Evolutionary conservation across 805 yeast species (phyloP).

Genomic region (Ogataea corticis): DNA sequence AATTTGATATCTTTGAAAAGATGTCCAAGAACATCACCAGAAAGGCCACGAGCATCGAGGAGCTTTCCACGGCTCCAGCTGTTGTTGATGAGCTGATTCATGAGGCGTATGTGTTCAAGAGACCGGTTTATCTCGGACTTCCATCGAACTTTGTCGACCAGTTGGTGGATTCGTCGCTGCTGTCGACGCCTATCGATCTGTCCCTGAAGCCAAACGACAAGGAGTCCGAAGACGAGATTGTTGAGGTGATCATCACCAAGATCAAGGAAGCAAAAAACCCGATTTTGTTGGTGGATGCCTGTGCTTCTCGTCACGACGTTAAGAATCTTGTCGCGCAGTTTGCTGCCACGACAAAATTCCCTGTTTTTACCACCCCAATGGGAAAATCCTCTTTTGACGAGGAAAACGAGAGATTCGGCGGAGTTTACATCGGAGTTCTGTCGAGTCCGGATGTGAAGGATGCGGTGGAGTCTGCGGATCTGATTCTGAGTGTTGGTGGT

Average conservation of each 20-base stretch:
- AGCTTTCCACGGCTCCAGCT: slow-evolving; percentile 63
- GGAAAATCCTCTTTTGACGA: slow-evolving; percentile 83
- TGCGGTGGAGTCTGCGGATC: slow-evolving; percentile 72
- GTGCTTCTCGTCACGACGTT: slow-evolving; percentile 78
- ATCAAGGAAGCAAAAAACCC: slow-evolving; percentile 66
- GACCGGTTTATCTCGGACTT: slow-evolving; percentile 81
- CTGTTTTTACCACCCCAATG: slow-evolving; percentile 86
- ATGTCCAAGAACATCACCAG: slow-evolving; percentile 75
- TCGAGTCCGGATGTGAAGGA: slow-evolving; percentile 71
- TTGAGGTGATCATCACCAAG: slow-evolving; percentile 51
- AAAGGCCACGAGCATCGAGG: slow-evolving; percentile 64
- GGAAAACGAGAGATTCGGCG: slow-evolving; percentile 71
- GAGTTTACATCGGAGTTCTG: slow-evolving; percentile 83
- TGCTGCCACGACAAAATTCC: slow-evolving; percentile 70
- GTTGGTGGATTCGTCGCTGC: slow-evolving; percentile 53
- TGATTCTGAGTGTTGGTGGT: slow-evolving; percentile 79
- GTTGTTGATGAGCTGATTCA: slow-evolving; percentile 74
- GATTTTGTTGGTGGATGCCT: slow-evolving; percentile 79
- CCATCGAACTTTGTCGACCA: slow-evolving; percentile 81
- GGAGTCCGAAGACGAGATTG: slow-evolving; percentile 64
- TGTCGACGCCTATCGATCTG: slow-evolving; percentile 67
- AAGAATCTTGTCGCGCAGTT: slow-evolving; percentile 61
- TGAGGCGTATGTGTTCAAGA: slow-evolving; percentile 67
- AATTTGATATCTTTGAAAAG: slow-evolving; percentile 73
- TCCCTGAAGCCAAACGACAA: slow-evolving; percentile 56